Conservation (phyloP, 345 rosid species). For the Salix brachista region DNA sequence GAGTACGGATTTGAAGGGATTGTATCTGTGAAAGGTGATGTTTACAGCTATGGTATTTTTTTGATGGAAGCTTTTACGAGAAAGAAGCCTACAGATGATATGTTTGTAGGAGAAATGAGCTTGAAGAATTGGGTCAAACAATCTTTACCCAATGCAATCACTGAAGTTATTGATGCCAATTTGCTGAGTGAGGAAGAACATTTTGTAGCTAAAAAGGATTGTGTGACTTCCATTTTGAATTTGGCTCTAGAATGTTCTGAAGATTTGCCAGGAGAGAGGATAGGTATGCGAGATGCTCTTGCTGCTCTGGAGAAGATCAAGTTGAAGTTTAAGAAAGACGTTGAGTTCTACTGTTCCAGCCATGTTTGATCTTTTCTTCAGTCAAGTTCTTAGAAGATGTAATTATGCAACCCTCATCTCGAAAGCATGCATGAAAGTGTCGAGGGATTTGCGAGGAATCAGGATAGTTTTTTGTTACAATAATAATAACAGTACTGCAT, state of each 20-base stretch:
- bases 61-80: conserved; percentile 15
- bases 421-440: too few species aligned
- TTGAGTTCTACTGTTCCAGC: too few species aligned
- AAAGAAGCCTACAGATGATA: conserved; percentile 14
- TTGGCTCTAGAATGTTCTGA: conserved; percentile 9
- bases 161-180: conserved; percentile 7
- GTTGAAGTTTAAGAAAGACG: too few species aligned
- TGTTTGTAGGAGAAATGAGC: conserved; percentile 13
- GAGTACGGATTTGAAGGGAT: conserved; percentile 12
- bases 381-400: too few species aligned
- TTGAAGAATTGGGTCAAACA: conserved; percentile 5
- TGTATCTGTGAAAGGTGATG: conserved; percentile 6
- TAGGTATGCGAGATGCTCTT: not conserved
- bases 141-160: not conserved
- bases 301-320: conserved; percentile 1
- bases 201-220: not conserved
- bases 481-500: too few species aligned
- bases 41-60: conserved; percentile 12
- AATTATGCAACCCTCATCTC: too few species aligned
- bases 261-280: conserved; percentile 13
- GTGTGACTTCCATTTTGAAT: not conserved
- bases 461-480: too few species aligned
- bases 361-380: too few species aligned
- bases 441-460: too few species aligned
- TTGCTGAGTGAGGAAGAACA: not conserved